Conservation (phyloP, 108 stramenopile genomes). For the Nitzschia sp. region DNA sequence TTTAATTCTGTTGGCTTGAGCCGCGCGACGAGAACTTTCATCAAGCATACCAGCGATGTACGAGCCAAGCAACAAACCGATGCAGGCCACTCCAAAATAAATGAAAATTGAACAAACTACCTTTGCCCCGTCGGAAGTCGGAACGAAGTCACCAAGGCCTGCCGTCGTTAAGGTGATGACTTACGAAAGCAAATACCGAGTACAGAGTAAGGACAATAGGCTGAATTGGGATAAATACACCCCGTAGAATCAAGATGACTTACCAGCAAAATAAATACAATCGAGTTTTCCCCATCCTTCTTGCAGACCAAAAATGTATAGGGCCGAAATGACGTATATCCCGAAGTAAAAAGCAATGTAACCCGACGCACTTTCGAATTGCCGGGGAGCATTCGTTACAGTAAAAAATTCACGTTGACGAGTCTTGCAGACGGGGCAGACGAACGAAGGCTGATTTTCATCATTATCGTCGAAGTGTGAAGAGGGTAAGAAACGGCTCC, state of each 20-base stretch:
- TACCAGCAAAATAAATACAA: constrained; percentile 84
- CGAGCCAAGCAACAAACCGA: constrained; percentile 88
- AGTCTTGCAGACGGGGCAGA: constrained; percentile 82
- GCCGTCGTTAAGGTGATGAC: constrained; percentile 82
- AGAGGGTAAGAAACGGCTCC: constrained; percentile 33
- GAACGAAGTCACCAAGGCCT: constrained; percentile 87
- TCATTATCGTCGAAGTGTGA: constrained; percentile 24
- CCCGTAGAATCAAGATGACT: neutral
- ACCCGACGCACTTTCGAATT: constrained; percentile 67
- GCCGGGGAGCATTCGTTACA: constrained; percentile 63
- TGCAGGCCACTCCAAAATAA: constrained; percentile 87
- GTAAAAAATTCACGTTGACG: constrained; percentile 79
- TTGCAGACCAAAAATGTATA: constrained; percentile 83
- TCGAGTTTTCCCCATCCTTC: constrained; percentile 87
- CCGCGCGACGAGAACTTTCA: constrained; percentile 62
- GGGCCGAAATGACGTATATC: constrained; percentile 68
- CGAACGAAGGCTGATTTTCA: constrained; percentile 56
- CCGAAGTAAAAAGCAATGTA: constrained; percentile 77
- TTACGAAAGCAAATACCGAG: neutral
- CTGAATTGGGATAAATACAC: no score
- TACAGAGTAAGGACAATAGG: no score
- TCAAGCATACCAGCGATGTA: constrained; percentile 81
- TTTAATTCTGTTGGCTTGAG: constrained; percentile 51
- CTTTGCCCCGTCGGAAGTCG: constrained; percentile 74
- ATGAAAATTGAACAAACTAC: constrained; percentile 87